Base-by-base conservation (phyloP, 306 rosid genomes). In the Vigna angularis region DNA sequence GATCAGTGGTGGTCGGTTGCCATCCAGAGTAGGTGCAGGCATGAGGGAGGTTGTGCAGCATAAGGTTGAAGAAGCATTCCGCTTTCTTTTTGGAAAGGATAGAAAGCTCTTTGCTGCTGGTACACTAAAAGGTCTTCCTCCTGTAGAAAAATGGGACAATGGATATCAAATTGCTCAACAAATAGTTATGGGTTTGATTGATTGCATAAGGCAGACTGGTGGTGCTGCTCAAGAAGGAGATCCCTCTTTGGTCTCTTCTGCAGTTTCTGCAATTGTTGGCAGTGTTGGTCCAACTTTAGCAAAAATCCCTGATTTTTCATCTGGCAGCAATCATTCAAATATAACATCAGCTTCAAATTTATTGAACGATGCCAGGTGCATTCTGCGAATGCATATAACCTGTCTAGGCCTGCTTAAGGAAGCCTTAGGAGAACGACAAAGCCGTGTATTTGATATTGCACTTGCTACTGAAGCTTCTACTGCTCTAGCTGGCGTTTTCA, bases 201-300 rank as follows among this genome's bases (percentile, higher is more conserved):
- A 94, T 34, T 92, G 97, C 88, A 86, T 94, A 66, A 85, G 91
- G 89, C 96, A 94, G 78, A 94, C 98, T 61, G 98, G 97, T 73
- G 98, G 97, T 83, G 98, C 98, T 76, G 98, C 98, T 68, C 98
- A 94, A 84, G 98, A 94, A 85, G 98, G 98, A 26, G 98, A 94
- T 59, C 98, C 98, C 55, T 88, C 94, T 72, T 89, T 94, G 89
- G 96, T 92, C 30, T 87, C 96, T 72, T 94, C 93, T 81, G 98
- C 97, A 20, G 91, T 94, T 76, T 87, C 93, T 81, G 94, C 97
- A 77, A 92, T 94, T 76, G 89, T 94, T 71, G 81, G 88, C 68
- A 89, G 87, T 82, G 84, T 94, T 9, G 94, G 94, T 55, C 85
- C 82, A 73, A 81, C 86, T 53, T 76, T 94, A 59, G 93, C 85